A percentile compares a stretch with the other conserved stretches of the same genome.
These are phyloP conservation scores for Veloboletus limbatus DNA, from an alignment of 1,284 basidiomycete species.

Conservation along the genomic window DNA sequence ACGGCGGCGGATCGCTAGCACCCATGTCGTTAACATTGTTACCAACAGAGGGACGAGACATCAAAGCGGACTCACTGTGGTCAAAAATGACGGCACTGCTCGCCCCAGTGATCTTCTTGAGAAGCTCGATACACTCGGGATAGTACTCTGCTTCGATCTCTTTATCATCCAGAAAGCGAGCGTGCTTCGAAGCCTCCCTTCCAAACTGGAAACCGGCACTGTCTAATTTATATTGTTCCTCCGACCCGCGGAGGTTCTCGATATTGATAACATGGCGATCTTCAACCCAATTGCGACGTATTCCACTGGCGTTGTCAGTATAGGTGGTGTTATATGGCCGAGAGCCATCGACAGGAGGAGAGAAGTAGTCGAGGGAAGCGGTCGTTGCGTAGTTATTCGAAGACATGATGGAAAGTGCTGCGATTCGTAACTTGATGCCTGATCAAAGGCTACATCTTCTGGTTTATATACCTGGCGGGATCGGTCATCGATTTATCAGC, in stretches of 20 bases:
- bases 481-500: slow-evolving; percentile 4
- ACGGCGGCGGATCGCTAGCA: slow-evolving; percentile 41
- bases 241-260: slow-evolving; percentile 45
- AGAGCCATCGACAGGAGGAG: slow-evolving; percentile 23
- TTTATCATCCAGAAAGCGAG: slow-evolving; percentile 38
- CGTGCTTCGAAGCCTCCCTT: slow-evolving; percentile 29
- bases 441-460: neutral
- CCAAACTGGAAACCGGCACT: slow-evolving; percentile 48
- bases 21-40: neutral
- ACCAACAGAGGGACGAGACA: neutral
- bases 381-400: slow-evolving; percentile 19
- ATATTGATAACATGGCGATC: slow-evolving; percentile 20
- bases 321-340: slow-evolving; percentile 16
- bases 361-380: slow-evolving; percentile 17
- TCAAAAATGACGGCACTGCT: slow-evolving; percentile 52
- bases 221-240: slow-evolving; percentile 43
- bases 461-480: slow-evolving; percentile 11
- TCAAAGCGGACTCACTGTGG: slow-evolving; percentile 44
- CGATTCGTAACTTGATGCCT: too few species aligned
- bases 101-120: slow-evolving; percentile 54
- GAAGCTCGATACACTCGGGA: slow-evolving; percentile 46
- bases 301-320: slow-evolving; percentile 9
- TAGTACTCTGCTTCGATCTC: slow-evolving; percentile 49
- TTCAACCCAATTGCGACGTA: slow-evolving; percentile 18
- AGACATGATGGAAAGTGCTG: slow-evolving; percentile 17